phyloP scores from a whole-genome alignment of 495 filamentous ascomycete species.

The Lasiosphaeria ovina region DNA sequence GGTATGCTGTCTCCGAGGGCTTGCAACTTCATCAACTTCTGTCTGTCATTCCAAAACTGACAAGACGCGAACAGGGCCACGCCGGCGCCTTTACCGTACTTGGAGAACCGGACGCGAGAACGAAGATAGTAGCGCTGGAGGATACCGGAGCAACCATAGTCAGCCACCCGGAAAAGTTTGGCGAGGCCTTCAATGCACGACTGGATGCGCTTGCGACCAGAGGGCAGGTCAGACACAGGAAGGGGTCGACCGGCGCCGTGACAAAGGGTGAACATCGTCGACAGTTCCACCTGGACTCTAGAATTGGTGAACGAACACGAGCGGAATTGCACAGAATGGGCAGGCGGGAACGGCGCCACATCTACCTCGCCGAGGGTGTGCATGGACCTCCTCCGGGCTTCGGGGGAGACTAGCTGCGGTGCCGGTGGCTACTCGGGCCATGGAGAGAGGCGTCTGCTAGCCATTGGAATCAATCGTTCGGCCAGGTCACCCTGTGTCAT shows the following conservation, averaged over 20 bases:
- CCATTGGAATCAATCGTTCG: slow-evolving; percentile 64
- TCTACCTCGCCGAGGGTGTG: slow-evolving; percentile 60
- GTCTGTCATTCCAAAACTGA: neutral
- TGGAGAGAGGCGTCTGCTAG: slow-evolving; percentile 43
- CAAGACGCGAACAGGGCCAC: slow-evolving; percentile 52
- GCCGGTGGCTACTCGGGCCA: slow-evolving; percentile 40
- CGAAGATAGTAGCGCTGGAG: slow-evolving; percentile 68
- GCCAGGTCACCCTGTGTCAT: slow-evolving; percentile 64
- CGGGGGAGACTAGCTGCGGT: slow-evolving; percentile 49
- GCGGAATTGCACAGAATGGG: neutral
- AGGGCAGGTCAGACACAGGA: neutral
- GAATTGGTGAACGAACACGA: neutral
- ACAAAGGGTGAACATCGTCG: slow-evolving; percentile 28
- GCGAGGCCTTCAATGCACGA: slow-evolving; percentile 61
- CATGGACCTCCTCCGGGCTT: slow-evolving; percentile 54
- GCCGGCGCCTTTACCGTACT: slow-evolving; percentile 73
- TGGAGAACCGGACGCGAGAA: slow-evolving; percentile 62
- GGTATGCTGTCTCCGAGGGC: slow-evolving; percentile 24
- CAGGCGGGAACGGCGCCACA: slow-evolving; percentile 49
- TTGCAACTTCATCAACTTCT: too few relatives aligned
- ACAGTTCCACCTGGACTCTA: slow-evolving; percentile 48
- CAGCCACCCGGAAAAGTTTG: slow-evolving; percentile 79
- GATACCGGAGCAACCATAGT: slow-evolving; percentile 72
- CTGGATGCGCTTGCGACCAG: slow-evolving; percentile 15
- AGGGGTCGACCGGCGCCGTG: too few relatives aligned